Percentiles rank a stretch among this genome's conserved stretches.
Conservation (phyloP, 768 basidiomycete genomes). For the Imleria badia region DNA sequence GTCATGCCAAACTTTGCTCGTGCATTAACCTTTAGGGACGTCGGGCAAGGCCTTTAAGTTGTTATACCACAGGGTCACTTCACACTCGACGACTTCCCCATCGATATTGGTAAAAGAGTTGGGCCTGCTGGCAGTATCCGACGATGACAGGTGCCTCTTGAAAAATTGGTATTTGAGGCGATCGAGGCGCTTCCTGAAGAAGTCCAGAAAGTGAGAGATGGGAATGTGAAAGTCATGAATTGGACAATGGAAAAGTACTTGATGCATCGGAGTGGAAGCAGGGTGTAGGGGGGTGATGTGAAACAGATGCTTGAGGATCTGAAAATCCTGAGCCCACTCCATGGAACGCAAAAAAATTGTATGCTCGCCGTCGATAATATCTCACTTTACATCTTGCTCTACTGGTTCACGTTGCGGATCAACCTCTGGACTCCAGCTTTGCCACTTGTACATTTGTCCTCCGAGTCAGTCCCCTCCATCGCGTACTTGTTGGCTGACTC, state of each 20-base stretch:
- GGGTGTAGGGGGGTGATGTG: constrained; percentile 62
- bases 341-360: constrained; percentile 34
- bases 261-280: constrained; percentile 77
- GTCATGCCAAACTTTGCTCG: background rate
- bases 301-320: constrained; percentile 41
- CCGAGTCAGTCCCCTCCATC: constrained; percentile 88
- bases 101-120: constrained; percentile 49
- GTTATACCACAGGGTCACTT: constrained; percentile 65
- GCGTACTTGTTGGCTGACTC: constrained; percentile 67
- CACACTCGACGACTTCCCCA: constrained; percentile 37
- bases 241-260: constrained; percentile 49
- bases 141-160: constrained; percentile 40
- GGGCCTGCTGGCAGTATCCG: constrained; percentile 43
- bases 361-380: constrained; percentile 17
- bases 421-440: constrained; percentile 11
- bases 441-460: constrained; percentile 62
- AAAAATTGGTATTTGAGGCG: constrained; percentile 58
- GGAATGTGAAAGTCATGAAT: constrained; percentile 74
- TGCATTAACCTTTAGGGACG: constrained; percentile 49
- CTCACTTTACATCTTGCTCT: constrained; percentile 1
- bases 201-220: constrained; percentile 59
- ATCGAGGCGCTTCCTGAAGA: constrained; percentile 68
- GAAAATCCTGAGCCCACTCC: background rate
- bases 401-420: background rate
- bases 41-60: constrained; percentile 78